phyloP scores from a whole-genome alignment of 140 eudicot genomes.

The Eryngium alpinum region DNA sequence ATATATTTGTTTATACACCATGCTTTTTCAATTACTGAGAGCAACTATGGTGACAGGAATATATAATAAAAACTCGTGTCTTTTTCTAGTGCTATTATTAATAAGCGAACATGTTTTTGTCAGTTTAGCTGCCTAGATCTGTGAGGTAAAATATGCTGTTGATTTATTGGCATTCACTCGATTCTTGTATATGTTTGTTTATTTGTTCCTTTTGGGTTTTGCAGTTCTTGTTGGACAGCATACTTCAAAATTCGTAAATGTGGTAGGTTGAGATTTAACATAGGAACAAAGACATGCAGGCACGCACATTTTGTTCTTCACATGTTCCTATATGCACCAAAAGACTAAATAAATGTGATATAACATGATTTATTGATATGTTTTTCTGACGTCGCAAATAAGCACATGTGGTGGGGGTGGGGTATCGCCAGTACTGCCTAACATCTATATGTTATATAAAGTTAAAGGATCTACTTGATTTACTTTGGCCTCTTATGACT shows the following conservation, averaged over 20 bases:
- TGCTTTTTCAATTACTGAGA: neutral
- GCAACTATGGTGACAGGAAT: slow-evolving; percentile 1
- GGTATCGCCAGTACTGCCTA: no score
- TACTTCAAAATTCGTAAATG: neutral
- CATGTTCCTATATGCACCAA: neutral
- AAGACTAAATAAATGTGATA: neutral
- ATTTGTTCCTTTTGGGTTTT: neutral
- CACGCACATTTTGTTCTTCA: neutral
- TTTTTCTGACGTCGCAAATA: no score
- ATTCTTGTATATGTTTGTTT: neutral
- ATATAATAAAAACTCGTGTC: neutral
- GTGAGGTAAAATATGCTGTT: neutral
- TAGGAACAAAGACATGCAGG: neutral
- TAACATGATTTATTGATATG: no score
- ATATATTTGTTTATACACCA: neutral
- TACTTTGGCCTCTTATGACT: no score
- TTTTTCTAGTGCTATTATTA: neutral
- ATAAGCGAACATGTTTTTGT: neutral
- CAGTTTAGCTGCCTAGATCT: neutral
- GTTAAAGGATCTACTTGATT: no score
- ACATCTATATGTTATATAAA: no score
- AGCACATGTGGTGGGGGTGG: no score
- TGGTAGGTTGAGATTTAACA: neutral
- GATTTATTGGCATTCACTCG: neutral
- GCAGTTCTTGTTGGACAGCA: neutral